phyloP scores from a whole-genome alignment of 139 green algal species.

The Coelastrella sp. region DNA sequence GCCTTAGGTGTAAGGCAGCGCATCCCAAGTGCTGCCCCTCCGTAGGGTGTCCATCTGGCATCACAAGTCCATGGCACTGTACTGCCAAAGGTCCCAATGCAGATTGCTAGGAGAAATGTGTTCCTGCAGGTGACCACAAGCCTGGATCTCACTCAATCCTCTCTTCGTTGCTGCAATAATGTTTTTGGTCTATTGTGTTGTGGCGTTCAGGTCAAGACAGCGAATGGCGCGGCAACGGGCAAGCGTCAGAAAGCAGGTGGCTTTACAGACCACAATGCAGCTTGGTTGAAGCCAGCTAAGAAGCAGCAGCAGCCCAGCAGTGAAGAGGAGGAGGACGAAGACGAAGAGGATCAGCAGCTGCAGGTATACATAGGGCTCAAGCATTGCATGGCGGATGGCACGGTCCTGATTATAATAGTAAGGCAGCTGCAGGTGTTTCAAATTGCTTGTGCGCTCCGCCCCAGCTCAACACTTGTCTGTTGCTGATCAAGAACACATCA shows the following conservation, averaged over 20 bases:
- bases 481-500: neutral
- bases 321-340: slow-evolving; percentile 28
- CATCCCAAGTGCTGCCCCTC: neutral
- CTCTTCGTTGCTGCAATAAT: neutral
- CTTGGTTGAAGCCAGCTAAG: slow-evolving; percentile 17
- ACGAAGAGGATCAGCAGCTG: slow-evolving; percentile 34
- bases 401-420: no score
- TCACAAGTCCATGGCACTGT: no score
- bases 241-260: slow-evolving; percentile 5
- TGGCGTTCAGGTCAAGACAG: neutral
- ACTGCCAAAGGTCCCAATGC: neutral
- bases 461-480: no score
- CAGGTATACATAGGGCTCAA: neutral
- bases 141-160: neutral
- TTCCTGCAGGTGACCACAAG: no score
- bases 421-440: no score
- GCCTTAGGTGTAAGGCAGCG: neutral
- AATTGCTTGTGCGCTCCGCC: no score
- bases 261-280: slow-evolving; percentile 42
- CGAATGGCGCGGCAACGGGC: neutral
- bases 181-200: neutral
- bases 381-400: no score
- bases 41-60: neutral
- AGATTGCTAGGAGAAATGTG: neutral
- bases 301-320: slow-evolving; percentile 34